These are phyloP conservation scores for Megacollybia marginata DNA, from an alignment of 768 basidiomycete genomes.

Conservation along the genomic window DNA sequence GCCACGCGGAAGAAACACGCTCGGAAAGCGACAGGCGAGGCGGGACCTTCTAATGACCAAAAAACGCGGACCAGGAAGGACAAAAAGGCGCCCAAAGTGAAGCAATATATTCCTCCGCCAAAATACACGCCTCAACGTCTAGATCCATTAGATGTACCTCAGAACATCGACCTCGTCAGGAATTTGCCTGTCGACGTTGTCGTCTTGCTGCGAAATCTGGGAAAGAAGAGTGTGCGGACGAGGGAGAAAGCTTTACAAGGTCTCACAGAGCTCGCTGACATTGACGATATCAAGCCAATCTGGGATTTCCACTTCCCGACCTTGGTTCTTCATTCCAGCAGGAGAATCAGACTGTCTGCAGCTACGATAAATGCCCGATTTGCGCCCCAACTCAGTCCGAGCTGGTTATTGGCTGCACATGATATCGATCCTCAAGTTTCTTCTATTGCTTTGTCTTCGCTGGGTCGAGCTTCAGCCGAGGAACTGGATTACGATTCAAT, in stretches of 20 bases:
- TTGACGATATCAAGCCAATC: slow-evolving; percentile 69
- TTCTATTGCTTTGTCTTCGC: slow-evolving; percentile 40
- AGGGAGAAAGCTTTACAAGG: slow-evolving; percentile 84
- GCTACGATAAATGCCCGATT: slow-evolving; percentile 42
- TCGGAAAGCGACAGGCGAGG: slow-evolving; percentile 48
- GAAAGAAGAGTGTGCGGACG: slow-evolving; percentile 87
- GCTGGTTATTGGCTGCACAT: slow-evolving; percentile 66
- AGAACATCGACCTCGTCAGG: slow-evolving; percentile 71
- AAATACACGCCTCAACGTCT: slow-evolving; percentile 68
- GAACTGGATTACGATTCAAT: neutral
- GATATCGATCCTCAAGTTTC: slow-evolving; percentile 66
- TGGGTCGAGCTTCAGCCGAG: neutral
- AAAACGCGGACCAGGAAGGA: slow-evolving; percentile 43
- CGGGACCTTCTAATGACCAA: slow-evolving; percentile 26
- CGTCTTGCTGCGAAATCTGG: slow-evolving; percentile 71
- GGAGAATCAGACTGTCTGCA: slow-evolving; percentile 62
- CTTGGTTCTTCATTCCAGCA: slow-evolving; percentile 69
- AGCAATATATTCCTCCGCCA: slow-evolving; percentile 81
- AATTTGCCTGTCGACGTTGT: slow-evolving; percentile 74
- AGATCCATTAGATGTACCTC: slow-evolving; percentile 90
- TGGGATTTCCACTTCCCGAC: slow-evolving; percentile 51
- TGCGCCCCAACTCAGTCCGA: slow-evolving; percentile 40
- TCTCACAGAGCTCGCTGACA: slow-evolving; percentile 32
- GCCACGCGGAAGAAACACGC: slow-evolving; percentile 93
- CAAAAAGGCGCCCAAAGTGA: slow-evolving; percentile 55